phyloP scores from a whole-genome alignment of 106 monocot species.

The Iris macrosiphon region DNA sequence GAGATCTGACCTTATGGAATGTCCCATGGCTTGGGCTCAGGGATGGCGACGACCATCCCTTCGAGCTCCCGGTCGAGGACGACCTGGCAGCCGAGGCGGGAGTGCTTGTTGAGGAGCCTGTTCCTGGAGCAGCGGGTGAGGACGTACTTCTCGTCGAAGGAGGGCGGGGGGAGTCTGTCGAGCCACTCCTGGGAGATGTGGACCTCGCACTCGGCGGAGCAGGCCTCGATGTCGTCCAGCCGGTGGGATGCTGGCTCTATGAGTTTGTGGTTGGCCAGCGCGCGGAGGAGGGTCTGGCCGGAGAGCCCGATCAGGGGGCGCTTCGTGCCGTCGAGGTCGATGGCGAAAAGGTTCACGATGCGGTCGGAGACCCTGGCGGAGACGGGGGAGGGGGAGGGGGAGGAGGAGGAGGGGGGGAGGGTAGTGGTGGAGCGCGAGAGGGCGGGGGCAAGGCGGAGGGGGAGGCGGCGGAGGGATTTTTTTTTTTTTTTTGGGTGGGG shows the following conservation, averaged over 20 bases:
- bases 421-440: no score
- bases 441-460: conserved; percentile 9
- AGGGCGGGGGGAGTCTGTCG: conserved; percentile 59
- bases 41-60: conserved; percentile 92
- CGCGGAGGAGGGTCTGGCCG: conserved; percentile 73
- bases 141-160: conserved; percentile 81
- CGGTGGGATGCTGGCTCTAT: conserved; percentile 93
- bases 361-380: conserved; percentile 89
- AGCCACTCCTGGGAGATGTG: conserved; percentile 90
- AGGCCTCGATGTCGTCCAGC: conserved; percentile 93
- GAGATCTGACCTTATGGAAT: conserved; percentile 67
- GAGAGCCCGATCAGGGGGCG: conserved; percentile 68
- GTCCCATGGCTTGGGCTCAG: conserved; percentile 88
- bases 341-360: conserved; percentile 72
- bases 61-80: conserved; percentile 60
- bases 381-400: conserved; percentile 10
- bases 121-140: conserved; percentile 62
- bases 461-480: conserved; percentile 45
- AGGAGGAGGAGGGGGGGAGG: conserved; percentile 5
- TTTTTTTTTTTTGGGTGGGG: no score
- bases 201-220: conserved; percentile 94
- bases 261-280: conserved; percentile 52
- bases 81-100: conserved; percentile 85
- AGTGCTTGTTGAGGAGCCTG: conserved; percentile 72
- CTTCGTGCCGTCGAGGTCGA: conserved; percentile 66